Base-by-base conservation (phyloP, 2,329 filamentous ascomycete species). In the Grosmannia serpens region DNA sequence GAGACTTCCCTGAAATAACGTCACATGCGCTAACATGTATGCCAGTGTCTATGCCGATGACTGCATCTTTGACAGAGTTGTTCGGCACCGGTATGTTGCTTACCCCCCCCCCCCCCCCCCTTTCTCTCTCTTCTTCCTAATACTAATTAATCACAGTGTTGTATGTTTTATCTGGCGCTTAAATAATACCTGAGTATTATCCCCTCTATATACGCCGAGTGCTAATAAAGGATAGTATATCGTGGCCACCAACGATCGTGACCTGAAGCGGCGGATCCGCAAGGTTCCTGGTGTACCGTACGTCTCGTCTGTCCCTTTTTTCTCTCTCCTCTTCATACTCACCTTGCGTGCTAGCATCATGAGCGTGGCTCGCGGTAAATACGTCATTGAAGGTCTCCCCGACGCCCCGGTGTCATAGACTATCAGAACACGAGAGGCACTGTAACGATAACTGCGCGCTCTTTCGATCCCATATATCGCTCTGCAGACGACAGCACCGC, bases 371-470 rank as follows among this genome's bases (percentile, higher is more conserved):
- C 82, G 89, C 67, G 90, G 89, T 52, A 96, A 96, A 73, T 97
- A 96, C 73, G 86, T 92, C 53, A 94, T 99, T 67, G 94, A 97
- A 78, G 83, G 91, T 66, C 73, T 96, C 62, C 91, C 91, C 6
- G 88, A 91, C 71, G 89, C 89, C 44, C 88, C 89, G 38, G 86
- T 91, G 64, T 54, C 61, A 20, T 62, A 59, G 41, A 44, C 17
- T 7, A 44, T 44, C 41, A 44, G 20, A 4, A 4, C 20, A 9
- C 20, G 41, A 5, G 20, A 44, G 20, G n/a, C 8, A 20, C 8
- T 7, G 41, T 6, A 44, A 44, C 41, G 8, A 44, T 4, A 20
- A 44, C 20, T 22, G 8, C 2, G 1, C 20, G 35, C 35, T 38
- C 35, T 38, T 38, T 38, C 5, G 13, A 38, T 38, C 17, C 35